Base-by-base conservation (phyloP, 441 rosid genomes). In the Eruca vesicaria region DNA sequence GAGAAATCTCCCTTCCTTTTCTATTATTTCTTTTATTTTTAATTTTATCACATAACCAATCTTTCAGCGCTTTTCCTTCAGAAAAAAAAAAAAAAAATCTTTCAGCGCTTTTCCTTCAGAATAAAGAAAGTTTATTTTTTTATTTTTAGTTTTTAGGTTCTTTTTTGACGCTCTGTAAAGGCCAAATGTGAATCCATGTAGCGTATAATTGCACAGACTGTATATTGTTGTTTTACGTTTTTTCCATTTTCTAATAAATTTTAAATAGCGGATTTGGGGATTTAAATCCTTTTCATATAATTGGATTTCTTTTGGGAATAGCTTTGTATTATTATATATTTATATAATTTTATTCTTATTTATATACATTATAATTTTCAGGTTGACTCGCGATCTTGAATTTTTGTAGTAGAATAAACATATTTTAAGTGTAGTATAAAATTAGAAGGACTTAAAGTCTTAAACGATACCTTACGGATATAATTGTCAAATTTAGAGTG, bases 101-200 rank as follows among this genome's bases (percentile, higher is more conserved):
- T 63, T 56, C 18, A 55, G 31, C 2, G 33, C 23, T 32, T 62
- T 61, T 50, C 3, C 38, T 53, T 41, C 59, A 50, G 63, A 68
- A 68, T 68, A 60, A 75, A 35, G 57, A 14, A 60, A 19, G 16
- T 0, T 20, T 10, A 6, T 19, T 57, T 31, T 21, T 73, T 73
- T 65, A 0, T 57, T 65, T 55, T 6, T 20, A 1, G 32, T 59
- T 61, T 26, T 6, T 68, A 61, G 74, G 74, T 61, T 76, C 69
- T 20, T 69, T 66, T 69, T 66, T 76, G 79, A 69, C 66, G 1
- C 26, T 76, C 0, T 69, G 79, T 69, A 69, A 69, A 76, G 41
- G 66, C 66, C 43, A 63, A 6, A 76, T 76, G 66, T 69, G 71
- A 76, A 69, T 69, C 61, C 23, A 68, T 53, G 58, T 68, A 52